Evolutionary conservation across 352 stramenopile species (phyloP), one percentile per base, ranked within the genome.

Genomic region (Pythium phragmiticola): DNA sequence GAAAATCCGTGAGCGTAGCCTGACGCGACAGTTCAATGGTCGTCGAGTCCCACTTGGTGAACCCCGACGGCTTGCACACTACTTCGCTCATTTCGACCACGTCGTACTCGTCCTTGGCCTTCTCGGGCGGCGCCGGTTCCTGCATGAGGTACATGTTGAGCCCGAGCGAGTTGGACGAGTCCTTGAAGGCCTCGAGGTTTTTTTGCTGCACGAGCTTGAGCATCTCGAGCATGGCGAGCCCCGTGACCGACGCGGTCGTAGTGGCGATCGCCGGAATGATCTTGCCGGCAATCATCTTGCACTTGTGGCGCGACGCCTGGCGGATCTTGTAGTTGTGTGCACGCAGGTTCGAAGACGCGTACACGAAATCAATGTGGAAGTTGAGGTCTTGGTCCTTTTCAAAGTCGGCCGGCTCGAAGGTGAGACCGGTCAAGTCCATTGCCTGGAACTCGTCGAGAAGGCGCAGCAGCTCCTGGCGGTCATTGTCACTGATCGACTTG

Each of bases 261-360:
- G 97, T 99, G 16, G 97, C 97, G 80, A 99, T 99, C 26, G 98
- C 97, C 16, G 97, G 97, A 66, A 99, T 99, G 68, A 99, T 99
- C 76, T 99, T 99, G 47, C 98, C 98, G 9, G 98, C 98, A 66
- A 99, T 99, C 71, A 98, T 98, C 80, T 99, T 99, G 72, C 96
- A 92, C 63, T 92, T 94, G 73, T 94, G 86, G 41, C 86, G 86
- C 14, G 84, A 89, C 30, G 84, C 84, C 65, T 90, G 73, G 56
- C 79, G 83, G 58, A 94, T 94, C 55, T 85, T 83, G 76, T 94
- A 94, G 72, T 95, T 95, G 51, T 82, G 83, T 39, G 85, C 95
- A 49, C 98, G 91, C 66, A 99, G 79, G 81, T 99, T 99, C 14
- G 95, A 97, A 37, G 97, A 86, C 23, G 96, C 96, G 56, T 98